Base-by-base conservation (phyloP, 495 filamentous ascomycete species). In the Aspergillus funiculosus region DNA sequence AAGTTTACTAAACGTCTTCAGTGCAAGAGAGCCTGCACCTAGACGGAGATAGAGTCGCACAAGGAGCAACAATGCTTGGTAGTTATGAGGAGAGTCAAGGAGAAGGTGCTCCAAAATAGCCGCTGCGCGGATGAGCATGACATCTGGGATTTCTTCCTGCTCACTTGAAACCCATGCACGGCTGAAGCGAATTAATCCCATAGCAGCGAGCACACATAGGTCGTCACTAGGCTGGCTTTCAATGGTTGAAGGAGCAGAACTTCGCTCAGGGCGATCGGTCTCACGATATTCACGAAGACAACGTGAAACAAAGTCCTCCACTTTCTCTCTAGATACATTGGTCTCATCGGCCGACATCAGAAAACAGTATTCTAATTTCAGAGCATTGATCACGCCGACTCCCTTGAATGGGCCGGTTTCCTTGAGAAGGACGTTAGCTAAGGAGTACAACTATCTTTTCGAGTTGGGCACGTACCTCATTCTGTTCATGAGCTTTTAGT, bases 211-310 rank as follows among this genome's bases (percentile, higher is more conserved):
- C 11, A 82, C 48, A 25, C 69, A 72, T 19, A 78, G 64, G 42
- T 81, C 77, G 50, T 81, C 79, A 31, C 70, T 74, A 7, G 77
- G 74, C 34, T 77, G 71, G 37, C 74, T 77, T 46, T 81, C 78
- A 26, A 75, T 79, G 2, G 61, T 58, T 20, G 65, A 58, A 17
- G 62, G 53, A 5, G 51, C 41, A 15, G 47, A 48, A 20, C 24
- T 51, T 39, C 32, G 39, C 4, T 50, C 46, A 8, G 60, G 54
- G 38, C 40, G 53, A 24, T 51, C 46, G 39, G 38, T 36, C 7
- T 53, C 46, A 20, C 55, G 47, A 48, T 82, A 81, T 24, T 67
- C 57, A 34, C 64, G 59, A 17, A 82, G 48, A 40, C 75, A 77
- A 21, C 63, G 63, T 14, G 53, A 56, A 17, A 77, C 60, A 39